phyloP scores from a whole-genome alignment of 345 rosid genomes.

The Ricinus communis region DNA sequence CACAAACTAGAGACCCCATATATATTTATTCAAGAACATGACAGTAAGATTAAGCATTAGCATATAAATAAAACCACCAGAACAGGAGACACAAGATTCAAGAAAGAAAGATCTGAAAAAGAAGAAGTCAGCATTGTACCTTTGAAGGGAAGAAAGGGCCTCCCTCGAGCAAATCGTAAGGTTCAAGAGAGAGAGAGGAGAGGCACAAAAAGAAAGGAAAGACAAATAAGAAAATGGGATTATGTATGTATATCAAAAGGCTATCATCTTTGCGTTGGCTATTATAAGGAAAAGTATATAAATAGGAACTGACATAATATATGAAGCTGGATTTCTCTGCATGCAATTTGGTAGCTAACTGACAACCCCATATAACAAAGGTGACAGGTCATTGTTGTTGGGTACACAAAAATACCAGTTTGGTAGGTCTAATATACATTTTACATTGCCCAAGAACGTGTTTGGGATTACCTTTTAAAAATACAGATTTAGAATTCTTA shows the following conservation, averaged over 20 bases:
- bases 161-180: no score
- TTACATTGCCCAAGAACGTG: no score
- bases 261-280: neutral
- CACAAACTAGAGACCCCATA: no score
- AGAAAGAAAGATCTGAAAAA: neutral
- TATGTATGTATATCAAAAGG: no score
- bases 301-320: neutral
- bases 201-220: neutral
- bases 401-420: no score
- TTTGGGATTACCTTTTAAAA: no score
- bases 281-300: neutral
- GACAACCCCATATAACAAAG: neutral
- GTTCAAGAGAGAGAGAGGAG: constrained; percentile 9
- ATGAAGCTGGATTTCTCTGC: neutral
- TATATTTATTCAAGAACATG: neutral
- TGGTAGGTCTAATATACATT: no score
- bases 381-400: neutral
- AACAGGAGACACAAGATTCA: neutral
- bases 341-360: neutral
- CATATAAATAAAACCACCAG: neutral
- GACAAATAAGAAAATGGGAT: neutral
- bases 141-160: constrained; percentile 10
- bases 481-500: no score
- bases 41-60: neutral
- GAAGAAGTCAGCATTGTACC: constrained; percentile 3